Conservation (phyloP, 495 filamentous ascomycete species). For the Hypoxylon cercidicola region DNA sequence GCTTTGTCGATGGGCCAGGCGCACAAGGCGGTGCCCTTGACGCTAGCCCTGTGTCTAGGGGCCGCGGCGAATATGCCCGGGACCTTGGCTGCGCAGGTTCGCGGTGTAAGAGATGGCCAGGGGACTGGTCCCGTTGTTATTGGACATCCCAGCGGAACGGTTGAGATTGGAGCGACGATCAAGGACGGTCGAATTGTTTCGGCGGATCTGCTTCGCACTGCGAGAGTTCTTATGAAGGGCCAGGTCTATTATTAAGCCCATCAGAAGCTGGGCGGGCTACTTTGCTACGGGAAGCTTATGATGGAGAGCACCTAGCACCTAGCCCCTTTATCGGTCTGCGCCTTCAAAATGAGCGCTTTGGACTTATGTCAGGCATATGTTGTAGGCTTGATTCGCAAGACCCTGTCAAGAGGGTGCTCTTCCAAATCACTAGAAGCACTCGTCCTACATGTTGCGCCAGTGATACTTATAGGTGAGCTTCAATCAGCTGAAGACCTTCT, state of each 20-base stretch:
- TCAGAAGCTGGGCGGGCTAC: no score
- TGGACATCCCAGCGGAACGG: constrained; percentile 69
- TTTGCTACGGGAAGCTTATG: no score
- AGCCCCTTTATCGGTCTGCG: no score
- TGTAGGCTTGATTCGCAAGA: no score
- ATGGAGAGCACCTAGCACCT: no score
- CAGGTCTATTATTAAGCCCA: constrained; percentile 61
- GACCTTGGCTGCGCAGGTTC: constrained; percentile 56
- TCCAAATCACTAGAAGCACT: no score
- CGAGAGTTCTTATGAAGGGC: constrained; percentile 66
- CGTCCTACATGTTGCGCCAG: no score
- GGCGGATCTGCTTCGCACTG: constrained; percentile 64
- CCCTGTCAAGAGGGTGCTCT: no score
- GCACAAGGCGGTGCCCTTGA: constrained; percentile 72
- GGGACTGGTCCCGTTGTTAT: constrained; percentile 57
- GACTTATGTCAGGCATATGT: no score
- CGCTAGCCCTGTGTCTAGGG: constrained; percentile 69
- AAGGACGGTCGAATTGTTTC: constrained; percentile 52
- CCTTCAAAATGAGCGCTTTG: no score
- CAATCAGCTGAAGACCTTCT: no score
- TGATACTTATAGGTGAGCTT: no score
- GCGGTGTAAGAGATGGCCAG: constrained; percentile 39
- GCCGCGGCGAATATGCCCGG: constrained; percentile 64
- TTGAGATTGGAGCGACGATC: constrained; percentile 64
- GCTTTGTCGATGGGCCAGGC: constrained; percentile 66